Evolutionary conservation across 2,329 filamentous ascomycete genomes (phyloP).

Genomic region (Fulvia fulva): DNA sequence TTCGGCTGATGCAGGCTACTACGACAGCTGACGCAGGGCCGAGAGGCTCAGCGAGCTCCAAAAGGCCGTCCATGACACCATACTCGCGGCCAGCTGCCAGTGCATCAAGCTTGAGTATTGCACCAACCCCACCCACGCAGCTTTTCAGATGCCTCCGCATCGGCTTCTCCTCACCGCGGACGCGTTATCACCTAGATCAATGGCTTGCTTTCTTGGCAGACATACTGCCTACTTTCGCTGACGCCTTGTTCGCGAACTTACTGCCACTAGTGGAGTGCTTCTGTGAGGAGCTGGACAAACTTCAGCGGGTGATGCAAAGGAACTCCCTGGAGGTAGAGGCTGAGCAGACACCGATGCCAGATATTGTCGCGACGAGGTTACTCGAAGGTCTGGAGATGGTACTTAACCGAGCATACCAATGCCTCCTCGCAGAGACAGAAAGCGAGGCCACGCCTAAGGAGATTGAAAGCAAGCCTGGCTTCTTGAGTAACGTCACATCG

Average conservation of each 20-base stretch:
- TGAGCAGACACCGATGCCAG: slow-evolving; percentile 19
- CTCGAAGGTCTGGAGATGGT: slow-evolving; percentile 92
- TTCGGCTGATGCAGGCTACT: slow-evolving; percentile 35
- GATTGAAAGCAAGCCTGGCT: slow-evolving; percentile 71
- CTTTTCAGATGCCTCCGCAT: slow-evolving; percentile 81
- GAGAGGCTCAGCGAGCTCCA: slow-evolving; percentile 8
- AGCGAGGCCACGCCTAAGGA: slow-evolving; percentile 66
- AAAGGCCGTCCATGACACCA: slow-evolving; percentile 3
- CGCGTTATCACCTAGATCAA: slow-evolving; percentile 76
- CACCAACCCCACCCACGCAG: slow-evolving; percentile 57
- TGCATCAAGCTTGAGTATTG: background rate
- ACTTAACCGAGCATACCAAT: slow-evolving; percentile 80
- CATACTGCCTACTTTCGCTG: slow-evolving; percentile 77
- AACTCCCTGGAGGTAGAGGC: slow-evolving; percentile 49
- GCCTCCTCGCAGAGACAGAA: slow-evolving; percentile 71
- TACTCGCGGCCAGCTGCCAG: slow-evolving; percentile 6
- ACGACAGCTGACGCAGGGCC: background rate
- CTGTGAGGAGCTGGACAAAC: slow-evolving; percentile 69
- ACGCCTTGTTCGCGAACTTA: slow-evolving; percentile 82
- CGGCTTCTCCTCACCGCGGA: slow-evolving; percentile 71
- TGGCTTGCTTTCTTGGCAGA: slow-evolving; percentile 86
- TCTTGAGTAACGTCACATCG: slow-evolving; percentile 92
- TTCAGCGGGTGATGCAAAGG: slow-evolving; percentile 66
- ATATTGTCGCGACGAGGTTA: slow-evolving; percentile 42
- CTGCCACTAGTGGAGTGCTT: slow-evolving; percentile 88